Percentiles rank a stretch among this genome's conserved stretches.
Conservation (phyloP, 140 eudicot genomes). For the Stevia rebaudiana region DNA sequence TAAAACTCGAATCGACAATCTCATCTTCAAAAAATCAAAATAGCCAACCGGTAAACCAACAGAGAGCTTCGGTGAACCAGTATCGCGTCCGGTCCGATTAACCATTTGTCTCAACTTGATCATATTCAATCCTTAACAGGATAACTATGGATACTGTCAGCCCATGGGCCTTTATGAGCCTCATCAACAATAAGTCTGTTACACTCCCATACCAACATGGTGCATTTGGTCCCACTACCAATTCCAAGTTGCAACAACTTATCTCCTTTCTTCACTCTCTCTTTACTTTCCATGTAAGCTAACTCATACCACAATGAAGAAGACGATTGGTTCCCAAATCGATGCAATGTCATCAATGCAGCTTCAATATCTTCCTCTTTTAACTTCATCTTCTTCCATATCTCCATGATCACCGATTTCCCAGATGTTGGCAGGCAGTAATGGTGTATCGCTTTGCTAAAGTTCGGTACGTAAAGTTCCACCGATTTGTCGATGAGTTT, state of each 20-base stretch:
- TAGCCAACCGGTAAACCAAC: no score
- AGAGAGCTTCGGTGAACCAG: no score
- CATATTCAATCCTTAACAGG: conserved; percentile 16
- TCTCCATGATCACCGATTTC: conserved; percentile 41
- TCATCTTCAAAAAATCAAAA: no score
- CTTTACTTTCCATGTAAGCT: conserved; percentile 66
- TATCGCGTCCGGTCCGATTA: no score
- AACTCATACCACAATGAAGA: conserved; percentile 85
- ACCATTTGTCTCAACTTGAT: no score
- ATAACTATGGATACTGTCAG: conserved; percentile 42
- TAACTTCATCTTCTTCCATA: conserved; percentile 56
- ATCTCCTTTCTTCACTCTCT: conserved; percentile 57
- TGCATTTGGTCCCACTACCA: conserved; percentile 74
- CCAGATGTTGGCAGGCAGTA: conserved; percentile 71
- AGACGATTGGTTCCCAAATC: conserved; percentile 85
- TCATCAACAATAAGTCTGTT: conserved; percentile 46
- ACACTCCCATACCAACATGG: conserved; percentile 61
- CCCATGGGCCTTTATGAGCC: conserved; percentile 65
- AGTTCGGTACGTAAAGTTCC: conserved; percentile 57
- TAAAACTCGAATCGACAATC: no score
- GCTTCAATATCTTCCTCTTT: conserved; percentile 62
- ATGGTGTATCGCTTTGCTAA: conserved; percentile 50
- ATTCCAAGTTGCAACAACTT: conserved; percentile 60
- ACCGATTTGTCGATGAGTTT: conserved; percentile 33
- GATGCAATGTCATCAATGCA: conserved; percentile 65